phyloP scores from a whole-genome alignment of 1,284 basidiomycete genomes.

The Fomitopsis schrenkii region DNA sequence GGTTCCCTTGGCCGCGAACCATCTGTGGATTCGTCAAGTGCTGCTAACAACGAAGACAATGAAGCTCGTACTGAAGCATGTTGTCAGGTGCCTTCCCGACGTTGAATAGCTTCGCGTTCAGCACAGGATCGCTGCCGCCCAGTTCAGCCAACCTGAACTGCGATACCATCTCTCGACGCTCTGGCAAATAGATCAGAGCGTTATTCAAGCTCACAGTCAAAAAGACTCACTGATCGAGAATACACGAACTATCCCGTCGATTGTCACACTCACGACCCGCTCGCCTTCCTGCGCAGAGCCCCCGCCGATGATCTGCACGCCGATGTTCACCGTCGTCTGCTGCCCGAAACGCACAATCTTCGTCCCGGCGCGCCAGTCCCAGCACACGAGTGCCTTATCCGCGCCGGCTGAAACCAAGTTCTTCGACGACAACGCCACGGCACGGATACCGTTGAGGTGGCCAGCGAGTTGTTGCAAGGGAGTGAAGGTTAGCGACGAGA shows the following conservation, averaged over 20 bases:
- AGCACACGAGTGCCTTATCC: slow-evolving; percentile 86
- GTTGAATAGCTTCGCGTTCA: slow-evolving; percentile 64
- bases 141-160: slow-evolving; percentile 86
- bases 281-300: slow-evolving; percentile 53
- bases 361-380: slow-evolving; percentile 82
- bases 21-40: slow-evolving; percentile 36
- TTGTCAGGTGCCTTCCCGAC: slow-evolving; percentile 77
- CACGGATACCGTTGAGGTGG: slow-evolving; percentile 76
- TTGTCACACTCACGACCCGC: slow-evolving; percentile 83
- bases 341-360: slow-evolving; percentile 91
- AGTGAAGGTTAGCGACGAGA: slow-evolving; percentile 51
- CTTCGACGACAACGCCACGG: slow-evolving; percentile 82
- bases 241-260: slow-evolving; percentile 87
- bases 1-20: slow-evolving; percentile 88
- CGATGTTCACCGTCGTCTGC: slow-evolving; percentile 89
- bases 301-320: slow-evolving; percentile 74
- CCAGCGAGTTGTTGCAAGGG: slow-evolving; percentile 83
- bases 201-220: not conserved
- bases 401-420: slow-evolving; percentile 89
- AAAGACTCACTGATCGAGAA: slow-evolving; percentile 76
- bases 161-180: slow-evolving; percentile 83
- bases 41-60: not conserved
- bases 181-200: slow-evolving; percentile 27
- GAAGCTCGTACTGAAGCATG: slow-evolving; percentile 65
- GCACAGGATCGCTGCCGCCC: slow-evolving; percentile 60